Conservation (phyloP, 2,329 filamentous ascomycete species). For the Metarhizium anisopliae region DNA sequence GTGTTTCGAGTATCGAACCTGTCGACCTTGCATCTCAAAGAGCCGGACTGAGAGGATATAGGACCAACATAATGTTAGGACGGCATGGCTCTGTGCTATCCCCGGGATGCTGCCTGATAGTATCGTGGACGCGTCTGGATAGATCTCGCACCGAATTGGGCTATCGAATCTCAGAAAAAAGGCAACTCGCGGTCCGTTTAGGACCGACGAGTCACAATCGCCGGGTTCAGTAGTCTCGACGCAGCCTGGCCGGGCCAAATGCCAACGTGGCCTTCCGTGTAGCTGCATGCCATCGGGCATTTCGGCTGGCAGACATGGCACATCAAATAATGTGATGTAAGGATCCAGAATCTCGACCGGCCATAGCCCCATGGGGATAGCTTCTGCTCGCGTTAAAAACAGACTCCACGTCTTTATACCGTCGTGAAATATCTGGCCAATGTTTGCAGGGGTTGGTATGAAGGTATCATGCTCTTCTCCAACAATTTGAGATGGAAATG, state of each 20-base stretch:
- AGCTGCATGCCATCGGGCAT: neutral
- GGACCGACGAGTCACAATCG: neutral
- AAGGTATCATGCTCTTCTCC: neutral
- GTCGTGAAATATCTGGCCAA: neutral
- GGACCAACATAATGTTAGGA: slow-evolving; percentile 4
- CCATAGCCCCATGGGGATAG: neutral
- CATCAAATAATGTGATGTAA: neutral
- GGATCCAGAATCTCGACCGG: neutral
- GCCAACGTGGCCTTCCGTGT: neutral
- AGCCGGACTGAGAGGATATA: slow-evolving; percentile 3
- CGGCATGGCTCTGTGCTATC: neutral
- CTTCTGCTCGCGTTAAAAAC: neutral
- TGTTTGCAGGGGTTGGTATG: neutral
- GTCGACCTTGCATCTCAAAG: slow-evolving; percentile 3
- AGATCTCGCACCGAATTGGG: neutral
- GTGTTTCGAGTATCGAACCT: neutral
- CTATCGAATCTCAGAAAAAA: neutral
- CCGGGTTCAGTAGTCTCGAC: neutral
- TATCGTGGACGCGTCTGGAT: neutral
- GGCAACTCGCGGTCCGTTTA: neutral
- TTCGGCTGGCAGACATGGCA: neutral
- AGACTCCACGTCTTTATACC: neutral
- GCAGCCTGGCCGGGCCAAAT: neutral
- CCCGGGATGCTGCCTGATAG: neutral
- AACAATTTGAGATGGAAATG: neutral